Base-by-base conservation (phyloP, 2,329 filamentous ascomycete species). In the Fusarium sp. region DNA sequence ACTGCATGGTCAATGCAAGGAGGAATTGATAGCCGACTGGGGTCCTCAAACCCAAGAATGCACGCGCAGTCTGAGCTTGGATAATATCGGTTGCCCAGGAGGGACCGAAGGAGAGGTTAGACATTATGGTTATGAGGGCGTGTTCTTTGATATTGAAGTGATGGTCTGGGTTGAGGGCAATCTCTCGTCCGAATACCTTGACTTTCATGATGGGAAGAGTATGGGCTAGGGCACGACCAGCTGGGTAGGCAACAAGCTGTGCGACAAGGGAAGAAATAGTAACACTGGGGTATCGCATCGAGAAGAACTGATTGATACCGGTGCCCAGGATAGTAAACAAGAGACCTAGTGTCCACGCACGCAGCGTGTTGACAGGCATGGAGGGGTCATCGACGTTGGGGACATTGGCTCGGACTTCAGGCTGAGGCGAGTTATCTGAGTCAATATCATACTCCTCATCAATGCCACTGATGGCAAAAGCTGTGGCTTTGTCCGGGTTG, bases 81-180 rank as follows among this genome's bases (percentile, higher is more conserved):
- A 57, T 57, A 3, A 57, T 55, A 18, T 57, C 55, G 1, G 55
- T 57, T 1, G 55, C 55, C 55, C 55, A 57, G 3, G 55, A 57
- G 0, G 55, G 55, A 1, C 48, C 55, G 1, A 57, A 57, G 0
- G 55, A 57, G 2, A 57, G 38, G 8, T 57, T 57, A 1, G 55
- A 57, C 55, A 57, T 57, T 12, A 57, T 57, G 1, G 55, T 57
- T 1, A 57, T 21, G 2, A 57, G 47, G 0, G 48, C 23, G 2
- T 57, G 55, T 1, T 57, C 55, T 8, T 57, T 57, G 1, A 55
- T 57, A 7, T 57, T 57, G 4, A 57, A 55, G 13, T 57, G 29
- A 35, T 57, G 55, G n/a, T 57, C 55, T 1, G 55, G 55, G 1
- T 57, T 57, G 1, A 55, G 55, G 0, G 38, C 29, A 15, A 57